phyloP scores from a whole-genome alignment of 1,284 basidiomycete species.

The Fomitopsis pinicola region DNA sequence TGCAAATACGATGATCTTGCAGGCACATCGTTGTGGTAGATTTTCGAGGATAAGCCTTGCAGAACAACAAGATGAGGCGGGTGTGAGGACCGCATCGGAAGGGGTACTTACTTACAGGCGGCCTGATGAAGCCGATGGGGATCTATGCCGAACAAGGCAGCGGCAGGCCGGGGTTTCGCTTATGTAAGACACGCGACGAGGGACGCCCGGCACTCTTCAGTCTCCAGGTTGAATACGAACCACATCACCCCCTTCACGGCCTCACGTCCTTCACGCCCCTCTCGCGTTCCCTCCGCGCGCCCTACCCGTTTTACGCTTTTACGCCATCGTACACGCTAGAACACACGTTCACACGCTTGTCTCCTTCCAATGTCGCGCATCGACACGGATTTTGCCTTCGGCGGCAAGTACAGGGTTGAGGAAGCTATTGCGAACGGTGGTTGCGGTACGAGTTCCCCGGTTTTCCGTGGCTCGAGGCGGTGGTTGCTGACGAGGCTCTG shows the following conservation, averaged over 20 bases:
- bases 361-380: constrained; percentile 6
- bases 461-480: background rate
- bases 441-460: constrained; percentile 60
- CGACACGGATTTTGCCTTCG: constrained; percentile 72
- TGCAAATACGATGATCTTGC: no score
- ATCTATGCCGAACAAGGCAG: background rate
- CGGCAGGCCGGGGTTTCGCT: background rate
- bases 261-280: constrained; percentile 2
- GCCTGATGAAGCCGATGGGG: background rate
- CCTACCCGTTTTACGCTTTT: background rate
- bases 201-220: background rate
- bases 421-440: constrained; percentile 95
- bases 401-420: constrained; percentile 89
- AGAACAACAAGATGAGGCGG: no score
- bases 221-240: background rate
- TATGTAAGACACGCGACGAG: background rate
- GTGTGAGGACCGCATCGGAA: no score
- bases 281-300: background rate
- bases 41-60: no score
- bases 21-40: no score
- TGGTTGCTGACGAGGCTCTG: background rate
- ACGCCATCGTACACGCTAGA: background rate
- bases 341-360: background rate
- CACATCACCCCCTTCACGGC: background rate
- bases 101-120: no score